Evolutionary conservation across 768 basidiomycete genomes (phyloP).

Genomic region (Kwoniella sp.): DNA sequence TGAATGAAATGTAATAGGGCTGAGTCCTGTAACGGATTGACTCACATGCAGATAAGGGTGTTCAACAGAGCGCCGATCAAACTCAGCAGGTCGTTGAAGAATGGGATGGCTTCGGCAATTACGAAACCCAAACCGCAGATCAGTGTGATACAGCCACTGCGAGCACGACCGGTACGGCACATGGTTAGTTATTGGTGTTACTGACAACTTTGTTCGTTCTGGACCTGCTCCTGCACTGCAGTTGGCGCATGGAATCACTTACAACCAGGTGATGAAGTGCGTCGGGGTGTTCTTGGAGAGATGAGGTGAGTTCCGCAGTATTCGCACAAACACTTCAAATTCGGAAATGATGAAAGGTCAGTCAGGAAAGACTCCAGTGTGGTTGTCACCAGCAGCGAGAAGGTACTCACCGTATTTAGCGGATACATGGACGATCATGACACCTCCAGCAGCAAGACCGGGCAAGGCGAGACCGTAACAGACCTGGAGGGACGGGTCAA

Average conservation of each 20-base stretch:
- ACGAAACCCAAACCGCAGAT: conserved; percentile 40
- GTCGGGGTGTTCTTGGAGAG: conserved; percentile 30
- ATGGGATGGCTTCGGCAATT: conserved; percentile 49
- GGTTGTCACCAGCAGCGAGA: too few species aligned
- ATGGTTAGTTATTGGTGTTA: too few species aligned
- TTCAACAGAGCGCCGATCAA: conserved; percentile 45
- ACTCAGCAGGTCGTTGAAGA: conserved; percentile 43
- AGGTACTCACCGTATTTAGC: conserved; percentile 10
- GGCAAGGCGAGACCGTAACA: conserved; percentile 42
- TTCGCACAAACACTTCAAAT: conserved; percentile 40
- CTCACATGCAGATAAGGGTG: conserved; percentile 43
- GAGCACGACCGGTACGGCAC: too few species aligned
- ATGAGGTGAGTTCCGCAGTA: conserved; percentile 37
- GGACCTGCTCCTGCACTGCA: too few species aligned
- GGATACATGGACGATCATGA: conserved; percentile 33
- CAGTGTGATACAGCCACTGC: conserved; percentile 33
- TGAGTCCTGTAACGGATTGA: background rate
- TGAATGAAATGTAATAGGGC: too few species aligned
- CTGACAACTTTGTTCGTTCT: too few species aligned
- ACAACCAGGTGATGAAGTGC: conserved; percentile 44
- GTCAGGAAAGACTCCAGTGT: too few species aligned
- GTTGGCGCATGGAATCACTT: conserved; percentile 25
- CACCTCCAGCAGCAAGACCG: conserved; percentile 34
- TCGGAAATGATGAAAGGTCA: background rate
- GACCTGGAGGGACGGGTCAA: too few species aligned